Percentiles rank a stretch among this genome's conserved stretches.
These are phyloP conservation scores for Lithospermum erythrorhizon DNA, from an alignment of 257 asterid genomes.

Conservation along the genomic window DNA sequence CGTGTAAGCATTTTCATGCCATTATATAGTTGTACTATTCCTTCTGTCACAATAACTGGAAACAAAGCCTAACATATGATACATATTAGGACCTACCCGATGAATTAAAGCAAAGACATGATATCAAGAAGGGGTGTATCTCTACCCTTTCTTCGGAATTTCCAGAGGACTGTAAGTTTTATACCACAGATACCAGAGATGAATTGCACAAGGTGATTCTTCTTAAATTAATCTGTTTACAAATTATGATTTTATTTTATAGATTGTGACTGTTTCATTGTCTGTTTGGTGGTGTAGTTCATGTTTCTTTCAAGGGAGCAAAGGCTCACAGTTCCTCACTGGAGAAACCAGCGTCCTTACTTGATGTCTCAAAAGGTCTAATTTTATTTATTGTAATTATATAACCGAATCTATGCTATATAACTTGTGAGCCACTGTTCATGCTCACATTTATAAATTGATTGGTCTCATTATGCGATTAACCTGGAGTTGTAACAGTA, in stretches of 20 bases:
- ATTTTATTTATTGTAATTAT: neutral
- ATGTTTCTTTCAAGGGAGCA: constrained; percentile 78
- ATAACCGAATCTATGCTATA: no score
- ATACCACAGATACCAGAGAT: constrained; percentile 67
- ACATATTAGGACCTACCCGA: constrained; percentile 60
- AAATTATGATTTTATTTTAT: no score
- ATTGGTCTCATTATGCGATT: no score
- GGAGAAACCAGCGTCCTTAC: constrained; percentile 79
- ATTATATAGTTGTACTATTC: neutral
- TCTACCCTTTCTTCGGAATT: constrained; percentile 69
- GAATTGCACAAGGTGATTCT: constrained; percentile 72
- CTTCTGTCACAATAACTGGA: neutral
- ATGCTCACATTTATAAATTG: no score
- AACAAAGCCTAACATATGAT: constrained; percentile 1
- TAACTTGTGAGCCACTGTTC: no score
- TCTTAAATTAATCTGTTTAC: neutral
- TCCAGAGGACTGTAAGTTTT: constrained; percentile 87
- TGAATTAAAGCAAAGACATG: constrained; percentile 57
- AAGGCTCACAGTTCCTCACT: constrained; percentile 65
- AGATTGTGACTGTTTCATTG: neutral
- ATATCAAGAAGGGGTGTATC: constrained; percentile 51
- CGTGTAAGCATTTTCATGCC: constrained; percentile 46
- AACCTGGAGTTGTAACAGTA: no score
- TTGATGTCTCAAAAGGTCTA: constrained; percentile 80
- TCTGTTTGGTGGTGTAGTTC: constrained; percentile 37